Percentiles rank a stretch among this genome's conserved stretches.
Conservation (phyloP, 176 grass and related monocot species). For the Oropetium thomaeum region DNA sequence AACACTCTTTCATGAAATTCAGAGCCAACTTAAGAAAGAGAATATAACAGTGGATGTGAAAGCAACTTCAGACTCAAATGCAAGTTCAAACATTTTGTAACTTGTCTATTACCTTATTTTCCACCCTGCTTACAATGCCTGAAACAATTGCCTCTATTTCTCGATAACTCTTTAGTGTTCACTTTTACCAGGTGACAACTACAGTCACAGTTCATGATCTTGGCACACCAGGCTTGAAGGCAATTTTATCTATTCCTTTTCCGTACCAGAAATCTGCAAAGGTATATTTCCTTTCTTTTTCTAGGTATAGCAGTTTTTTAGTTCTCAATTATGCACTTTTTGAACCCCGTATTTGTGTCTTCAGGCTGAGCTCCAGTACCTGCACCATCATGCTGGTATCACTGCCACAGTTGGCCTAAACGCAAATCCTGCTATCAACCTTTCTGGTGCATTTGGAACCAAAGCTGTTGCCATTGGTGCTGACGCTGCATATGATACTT, state of each 20-base stretch:
- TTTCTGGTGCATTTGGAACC: conserved; percentile 66
- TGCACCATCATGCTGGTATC: conserved; percentile 67
- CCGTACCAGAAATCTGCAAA: conserved; percentile 59
- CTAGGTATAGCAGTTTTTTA: neutral
- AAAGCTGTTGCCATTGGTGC: conserved; percentile 53
- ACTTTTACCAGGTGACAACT: conserved; percentile 52
- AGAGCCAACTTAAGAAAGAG: conserved; percentile 62
- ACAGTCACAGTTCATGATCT: conserved; percentile 59
- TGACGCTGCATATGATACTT: conserved; percentile 70
- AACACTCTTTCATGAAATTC: conserved; percentile 51
- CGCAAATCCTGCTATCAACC: conserved; percentile 61
- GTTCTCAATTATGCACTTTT: neutral
- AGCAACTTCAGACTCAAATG: conserved; percentile 74
- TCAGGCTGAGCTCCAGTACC: conserved; percentile 77
- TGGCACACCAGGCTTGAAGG: conserved; percentile 60
- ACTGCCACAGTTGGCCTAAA: conserved; percentile 58
- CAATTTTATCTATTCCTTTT: conserved; percentile 58
- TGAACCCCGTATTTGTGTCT: conserved; percentile 6
- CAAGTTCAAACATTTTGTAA: conserved; percentile 15
- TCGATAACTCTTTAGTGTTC: conserved; percentile 5
- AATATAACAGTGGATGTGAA: conserved; percentile 62
- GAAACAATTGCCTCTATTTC: neutral
- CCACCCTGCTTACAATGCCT: neutral
- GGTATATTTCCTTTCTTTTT: conserved; percentile 31
- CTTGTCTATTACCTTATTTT: neutral